A percentile compares a stretch with the other conserved stretches of the same genome.
Conservation (phyloP, 2,329 filamentous ascomycete species). For the Penicillium sp. region DNA sequence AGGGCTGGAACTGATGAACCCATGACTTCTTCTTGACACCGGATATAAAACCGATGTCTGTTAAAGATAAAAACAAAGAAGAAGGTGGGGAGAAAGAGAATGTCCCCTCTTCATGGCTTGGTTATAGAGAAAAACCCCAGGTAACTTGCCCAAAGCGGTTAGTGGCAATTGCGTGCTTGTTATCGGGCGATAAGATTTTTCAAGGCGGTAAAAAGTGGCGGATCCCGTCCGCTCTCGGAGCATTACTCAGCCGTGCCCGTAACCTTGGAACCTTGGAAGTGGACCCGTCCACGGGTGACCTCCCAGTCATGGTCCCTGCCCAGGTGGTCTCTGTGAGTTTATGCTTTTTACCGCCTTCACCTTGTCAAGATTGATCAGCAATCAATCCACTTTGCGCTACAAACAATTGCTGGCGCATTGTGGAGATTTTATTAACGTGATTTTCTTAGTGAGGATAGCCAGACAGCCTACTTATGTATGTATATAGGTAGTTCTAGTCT, state of each 20-base stretch:
- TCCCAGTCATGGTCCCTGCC: too few relatives aligned
- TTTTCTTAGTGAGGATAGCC: too few relatives aligned
- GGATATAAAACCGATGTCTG: slow-evolving; percentile 23
- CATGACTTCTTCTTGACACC: slow-evolving; percentile 33
- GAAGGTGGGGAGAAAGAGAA: slow-evolving; percentile 24
- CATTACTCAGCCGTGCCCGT: not conserved
- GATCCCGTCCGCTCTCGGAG: slow-evolving; percentile 2
- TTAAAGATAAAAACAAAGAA: slow-evolving; percentile 25
- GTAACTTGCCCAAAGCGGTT: slow-evolving; percentile 30
- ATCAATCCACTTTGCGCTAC: too few relatives aligned
- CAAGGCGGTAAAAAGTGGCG: slow-evolving; percentile 7
- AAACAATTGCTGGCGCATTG: too few relatives aligned
- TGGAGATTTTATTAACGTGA: too few relatives aligned
- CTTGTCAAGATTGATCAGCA: too few relatives aligned
- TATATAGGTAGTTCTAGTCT: too few relatives aligned
- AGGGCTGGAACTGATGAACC: slow-evolving; percentile 45
- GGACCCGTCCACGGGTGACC: too few relatives aligned
- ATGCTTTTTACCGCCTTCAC: too few relatives aligned
- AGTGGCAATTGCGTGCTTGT: slow-evolving; percentile 39
- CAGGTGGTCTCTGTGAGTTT: too few relatives aligned
- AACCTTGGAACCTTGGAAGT: too few relatives aligned
- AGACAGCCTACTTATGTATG: too few relatives aligned
- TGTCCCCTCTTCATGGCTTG: slow-evolving; percentile 15
- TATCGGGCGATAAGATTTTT: slow-evolving; percentile 27
- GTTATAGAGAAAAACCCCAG: slow-evolving; percentile 32